Percentiles rank a stretch among this genome's conserved stretches.
phyloP scores from a whole-genome alignment of 163 green algal species.

The Scenedesmus sp. region DNA sequence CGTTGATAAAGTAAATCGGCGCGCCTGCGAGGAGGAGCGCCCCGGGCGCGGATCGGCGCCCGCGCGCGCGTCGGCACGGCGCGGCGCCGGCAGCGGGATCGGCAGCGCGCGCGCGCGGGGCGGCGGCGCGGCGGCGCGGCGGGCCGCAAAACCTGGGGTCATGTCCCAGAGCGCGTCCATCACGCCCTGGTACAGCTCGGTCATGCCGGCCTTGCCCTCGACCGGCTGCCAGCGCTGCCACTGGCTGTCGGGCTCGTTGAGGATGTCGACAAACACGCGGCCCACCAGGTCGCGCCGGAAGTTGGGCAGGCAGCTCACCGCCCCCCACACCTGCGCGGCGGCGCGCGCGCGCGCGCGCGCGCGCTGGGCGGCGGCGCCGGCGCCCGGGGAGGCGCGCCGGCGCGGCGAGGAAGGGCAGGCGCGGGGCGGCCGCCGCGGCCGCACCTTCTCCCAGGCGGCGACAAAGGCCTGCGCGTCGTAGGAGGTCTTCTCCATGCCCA shows the following conservation, averaged over 20 bases:
- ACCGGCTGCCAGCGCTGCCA: conserved; percentile 38
- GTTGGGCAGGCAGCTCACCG: conserved; percentile 36
- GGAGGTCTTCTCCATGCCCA: conserved; percentile 31
- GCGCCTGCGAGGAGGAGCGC: no score
- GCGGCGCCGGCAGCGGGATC: no score
- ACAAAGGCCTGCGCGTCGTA: conserved; percentile 26
- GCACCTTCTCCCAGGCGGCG: conserved; percentile 9
- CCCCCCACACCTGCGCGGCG: conserved; percentile 32
- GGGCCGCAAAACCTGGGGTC: no score
- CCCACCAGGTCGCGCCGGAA: conserved; percentile 35
- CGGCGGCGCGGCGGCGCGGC: no score
- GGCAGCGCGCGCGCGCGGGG: no score
- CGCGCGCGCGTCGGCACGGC: no score
- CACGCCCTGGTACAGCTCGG: conserved; percentile 44
- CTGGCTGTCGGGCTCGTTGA: conserved; percentile 49
- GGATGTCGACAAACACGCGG: conserved; percentile 43
- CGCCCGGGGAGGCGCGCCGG: no score
- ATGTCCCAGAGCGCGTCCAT: conserved; percentile 46
- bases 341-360: no score
- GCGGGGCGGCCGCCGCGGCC: no score
- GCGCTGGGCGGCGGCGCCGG: no score
- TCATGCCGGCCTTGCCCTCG: conserved; percentile 42
- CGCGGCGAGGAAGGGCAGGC: no score
- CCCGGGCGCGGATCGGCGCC: no score
- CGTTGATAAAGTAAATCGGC: conserved; percentile 42